Base-by-base conservation (phyloP, 1,139 yeast species). In the Meyerozyma elateridarum region DNA sequence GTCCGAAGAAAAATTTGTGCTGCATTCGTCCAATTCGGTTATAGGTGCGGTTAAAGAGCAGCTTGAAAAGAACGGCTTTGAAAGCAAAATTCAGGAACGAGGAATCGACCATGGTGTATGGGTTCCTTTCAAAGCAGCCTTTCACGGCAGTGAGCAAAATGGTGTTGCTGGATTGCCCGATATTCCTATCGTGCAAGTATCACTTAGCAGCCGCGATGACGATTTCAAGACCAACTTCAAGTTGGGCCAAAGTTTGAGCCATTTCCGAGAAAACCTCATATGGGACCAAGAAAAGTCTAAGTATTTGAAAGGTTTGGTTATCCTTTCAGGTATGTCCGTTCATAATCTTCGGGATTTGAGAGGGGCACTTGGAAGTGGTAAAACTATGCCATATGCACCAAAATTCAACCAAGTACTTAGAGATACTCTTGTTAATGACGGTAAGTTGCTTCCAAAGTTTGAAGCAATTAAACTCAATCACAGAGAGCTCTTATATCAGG, bases 51-150 rank as follows among this genome's bases (percentile, higher is more conserved):
- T 83, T 13, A 61, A 64, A 22, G 46, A 57, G 1, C 54, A 66
- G 8, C 56, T 84, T 22, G 43, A 46, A 11, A 41, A 49, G 4
- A 42, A 53, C 8, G 81, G 79, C 0, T 61, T 82, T 30, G 45
- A 59, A 2, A 57, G 77, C 1, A 55, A 57, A 20, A 42, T 75
- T 13, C 58, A 66, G 13, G 51, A 57, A 13, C 61, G 93, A 35
- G 93, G 93, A 4, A 53, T 84, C 14, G 94, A 84, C 50, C 94
- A 84, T 54, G 94, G 94, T 1, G 81, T 70, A 3, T 84, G 91
- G 88, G 87, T 80, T 2, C 89, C 93, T 0, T 67, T 79, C 36
- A 78, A 80, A 46, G 82, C 80, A 16, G 87, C 85, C 3, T 81
- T 83, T 45, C 70, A 77, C 15, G 63, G 67, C 25, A 42, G 61